Evolutionary conservation across 805 yeast genomes (phyloP).

Genomic region (Candida odintsovae): DNA sequence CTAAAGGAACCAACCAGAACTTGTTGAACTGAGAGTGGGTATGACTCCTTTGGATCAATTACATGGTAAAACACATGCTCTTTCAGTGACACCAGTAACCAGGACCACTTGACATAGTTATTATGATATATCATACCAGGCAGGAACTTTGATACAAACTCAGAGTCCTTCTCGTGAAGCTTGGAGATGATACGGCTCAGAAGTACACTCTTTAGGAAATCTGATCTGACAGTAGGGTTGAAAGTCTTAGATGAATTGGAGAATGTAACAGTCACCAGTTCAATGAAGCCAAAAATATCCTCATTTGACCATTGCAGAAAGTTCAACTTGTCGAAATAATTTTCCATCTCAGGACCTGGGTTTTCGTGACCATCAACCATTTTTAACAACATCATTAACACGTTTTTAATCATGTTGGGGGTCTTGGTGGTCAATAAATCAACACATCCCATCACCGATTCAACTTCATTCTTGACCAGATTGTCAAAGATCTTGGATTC

Average conservation of each 20-base stretch:
- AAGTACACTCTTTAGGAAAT: not conserved
- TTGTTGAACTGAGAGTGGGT: not conserved
- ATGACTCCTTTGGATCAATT: conserved; percentile 6
- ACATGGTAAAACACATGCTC: conserved; percentile 7
- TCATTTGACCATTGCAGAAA: not conserved
- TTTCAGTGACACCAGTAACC: not conserved
- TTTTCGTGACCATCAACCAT: not conserved
- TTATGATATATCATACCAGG: not conserved
- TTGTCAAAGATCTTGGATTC: conserved; percentile 17
- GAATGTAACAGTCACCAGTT: not conserved
- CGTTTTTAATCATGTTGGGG: not conserved
- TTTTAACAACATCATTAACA: not conserved
- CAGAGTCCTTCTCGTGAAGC: not conserved
- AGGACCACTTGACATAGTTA: not conserved
- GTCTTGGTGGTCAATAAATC: not conserved
- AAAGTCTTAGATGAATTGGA: not conserved
- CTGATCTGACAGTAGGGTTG: not conserved
- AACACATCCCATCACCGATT: conserved; percentile 1
- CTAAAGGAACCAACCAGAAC: not conserved
- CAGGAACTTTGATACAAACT: not conserved
- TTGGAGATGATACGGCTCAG: not conserved
- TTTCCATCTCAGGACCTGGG: not conserved
- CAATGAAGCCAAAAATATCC: not conserved
- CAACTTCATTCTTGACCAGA: not conserved
- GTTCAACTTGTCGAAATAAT: not conserved